Conservation (phyloP, 805 yeast genomes). For the Schwanniomyces occidentalis region DNA sequence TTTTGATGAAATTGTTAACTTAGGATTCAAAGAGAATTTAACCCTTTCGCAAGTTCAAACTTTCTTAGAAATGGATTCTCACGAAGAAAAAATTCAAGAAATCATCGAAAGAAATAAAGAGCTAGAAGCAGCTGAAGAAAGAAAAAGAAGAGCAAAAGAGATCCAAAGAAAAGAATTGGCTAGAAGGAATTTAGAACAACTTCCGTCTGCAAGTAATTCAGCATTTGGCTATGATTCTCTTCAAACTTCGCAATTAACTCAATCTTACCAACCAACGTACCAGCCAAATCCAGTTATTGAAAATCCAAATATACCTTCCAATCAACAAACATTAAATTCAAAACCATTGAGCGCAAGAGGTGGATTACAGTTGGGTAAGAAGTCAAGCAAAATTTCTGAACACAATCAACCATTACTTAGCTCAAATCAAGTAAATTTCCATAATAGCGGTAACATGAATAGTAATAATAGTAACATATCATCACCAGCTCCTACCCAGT, state of each 20-base stretch:
- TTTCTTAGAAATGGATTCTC: slow-evolving; percentile 95
- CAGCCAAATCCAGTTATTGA: slow-evolving; percentile 28
- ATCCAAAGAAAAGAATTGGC: slow-evolving; percentile 79
- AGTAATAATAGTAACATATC: slow-evolving; percentile 8
- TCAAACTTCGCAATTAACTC: slow-evolving; percentile 13
- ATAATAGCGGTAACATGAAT: slow-evolving; percentile 18
- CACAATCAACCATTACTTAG: slow-evolving; percentile 29
- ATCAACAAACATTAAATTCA: slow-evolving; percentile 10
- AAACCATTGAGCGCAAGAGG: slow-evolving; percentile 41
- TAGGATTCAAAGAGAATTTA: slow-evolving; percentile 89
- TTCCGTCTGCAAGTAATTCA: slow-evolving; percentile 27
- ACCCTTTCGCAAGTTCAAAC: slow-evolving; percentile 80
- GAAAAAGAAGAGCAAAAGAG: slow-evolving; percentile 92
- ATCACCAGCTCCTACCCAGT: slow-evolving; percentile 13
- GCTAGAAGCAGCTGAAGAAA: slow-evolving; percentile 93
- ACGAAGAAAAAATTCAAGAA: slow-evolving; percentile 97
- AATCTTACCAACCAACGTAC: slow-evolving; percentile 29
- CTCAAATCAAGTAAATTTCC: slow-evolving; percentile 34
- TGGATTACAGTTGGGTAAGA: slow-evolving; percentile 78
- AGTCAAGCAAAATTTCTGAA: slow-evolving; percentile 32
- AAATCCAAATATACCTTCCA: slow-evolving; percentile 8
- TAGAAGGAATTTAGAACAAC: slow-evolving; percentile 55
- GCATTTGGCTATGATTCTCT: slow-evolving; percentile 23
- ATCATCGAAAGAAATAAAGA: slow-evolving; percentile 96
- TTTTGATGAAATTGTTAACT: slow-evolving; percentile 87